A percentile compares a stretch with the other conserved stretches of the same genome.
Evolutionary conservation across 768 basidiomycete species (phyloP).

Genomic region (Mycena olivaceomarginata): DNA sequence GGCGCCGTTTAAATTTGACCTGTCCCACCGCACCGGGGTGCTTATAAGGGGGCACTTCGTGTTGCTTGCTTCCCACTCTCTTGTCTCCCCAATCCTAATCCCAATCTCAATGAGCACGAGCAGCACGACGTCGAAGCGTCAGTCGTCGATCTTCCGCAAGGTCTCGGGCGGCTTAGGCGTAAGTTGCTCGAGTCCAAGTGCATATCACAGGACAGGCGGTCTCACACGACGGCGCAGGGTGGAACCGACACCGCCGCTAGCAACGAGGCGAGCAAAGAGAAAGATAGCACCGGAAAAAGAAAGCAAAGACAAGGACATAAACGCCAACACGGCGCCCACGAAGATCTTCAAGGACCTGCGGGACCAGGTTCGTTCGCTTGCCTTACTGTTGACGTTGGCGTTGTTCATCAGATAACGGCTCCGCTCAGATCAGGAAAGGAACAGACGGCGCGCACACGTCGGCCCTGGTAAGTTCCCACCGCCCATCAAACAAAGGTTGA

Average conservation of each 20-base stretch:
- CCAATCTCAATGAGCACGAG: background rate
- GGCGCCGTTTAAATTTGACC: constrained; percentile 9
- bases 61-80: background rate
- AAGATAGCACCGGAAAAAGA: too few species aligned
- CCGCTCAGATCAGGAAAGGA: constrained; percentile 66
- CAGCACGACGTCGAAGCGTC: constrained; percentile 18
- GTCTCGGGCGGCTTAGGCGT: constrained; percentile 2
- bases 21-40: constrained; percentile 16
- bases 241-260: background rate
- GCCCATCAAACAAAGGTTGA: background rate
- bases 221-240: background rate
- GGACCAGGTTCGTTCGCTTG: constrained; percentile 58
- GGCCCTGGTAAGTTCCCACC: constrained; percentile 61
- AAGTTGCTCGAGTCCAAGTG: background rate
- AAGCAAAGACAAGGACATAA: constrained; percentile 9
- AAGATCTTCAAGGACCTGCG: constrained; percentile 64
- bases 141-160: constrained; percentile 35
- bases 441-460: constrained; percentile 59
- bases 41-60: constrained; percentile 30
- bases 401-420: background rate
- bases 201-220: too few species aligned
- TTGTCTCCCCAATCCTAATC: background rate
- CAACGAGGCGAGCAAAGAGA: background rate
- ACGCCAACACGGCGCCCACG: constrained; percentile 46
- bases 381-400: background rate